Base-by-base conservation (phyloP, 1,139 yeast genomes). In the Yamadazyma dushanensis region DNA sequence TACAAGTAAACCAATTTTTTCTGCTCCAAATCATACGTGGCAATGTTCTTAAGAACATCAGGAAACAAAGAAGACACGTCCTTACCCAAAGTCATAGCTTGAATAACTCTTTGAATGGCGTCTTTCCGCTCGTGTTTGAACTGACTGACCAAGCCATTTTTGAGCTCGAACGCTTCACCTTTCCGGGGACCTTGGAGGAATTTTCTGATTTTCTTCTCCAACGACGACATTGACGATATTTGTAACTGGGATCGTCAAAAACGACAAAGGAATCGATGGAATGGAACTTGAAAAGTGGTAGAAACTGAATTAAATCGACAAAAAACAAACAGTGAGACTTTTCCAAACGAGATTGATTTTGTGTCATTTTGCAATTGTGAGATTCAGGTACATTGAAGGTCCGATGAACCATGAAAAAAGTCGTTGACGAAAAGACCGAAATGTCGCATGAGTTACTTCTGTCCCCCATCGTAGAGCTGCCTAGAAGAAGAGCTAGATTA, bases 31-130 rank as follows among this genome's bases (percentile, higher is more conserved):
- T 94, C 99, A 54, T 87, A 94, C 3, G 98, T 94, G 42, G 98
- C 97, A 49, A 94, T 85, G 61, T 94, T 94, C 66, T 94, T 94
- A 59, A 94, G 69, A 22, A 94, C 95, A 58, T 94, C 97, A 1
- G 99, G 98, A 51, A 94, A 94, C 42, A 94, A 71, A 1, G 95
- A 80, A 9, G 96, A 86, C 19, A 94, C 97, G 61, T 94, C 98
- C 57, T 94, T 94, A n/a, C 98, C 98, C 21, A 90, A 78, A 0
- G 98, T 94, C 99, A 94, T 94, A 43, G 97, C 97, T 40, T 94
- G 95, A 54, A 94, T 94, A 16, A 95, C 96, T 40, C 96, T 73
- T 62, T 90, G 96, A 49, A 94, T 94, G 18, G 98, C 96, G 60
- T 94, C 98, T 59, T 92, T 94, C 43, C 96, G 71, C 50, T 94